Percentiles rank a stretch among this genome's conserved stretches.
Conservation (phyloP, 1,284 basidiomycete genomes). For the Sporisorium exsertum region DNA sequence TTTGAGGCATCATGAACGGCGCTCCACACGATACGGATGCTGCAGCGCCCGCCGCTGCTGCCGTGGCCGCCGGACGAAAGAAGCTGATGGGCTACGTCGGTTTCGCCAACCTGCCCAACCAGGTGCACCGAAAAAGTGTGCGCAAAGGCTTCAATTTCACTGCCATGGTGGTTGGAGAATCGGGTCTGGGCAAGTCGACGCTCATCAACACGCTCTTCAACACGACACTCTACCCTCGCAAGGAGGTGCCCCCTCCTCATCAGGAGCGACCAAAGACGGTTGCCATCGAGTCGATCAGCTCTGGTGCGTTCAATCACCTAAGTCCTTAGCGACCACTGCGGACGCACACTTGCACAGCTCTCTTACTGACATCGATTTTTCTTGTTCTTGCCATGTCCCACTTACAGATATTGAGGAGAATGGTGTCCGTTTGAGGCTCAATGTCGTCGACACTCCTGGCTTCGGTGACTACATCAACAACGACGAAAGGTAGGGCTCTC, state of each 20-base stretch:
- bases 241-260: slow-evolving; percentile 63
- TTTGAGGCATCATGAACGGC: slow-evolving; percentile 34
- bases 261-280: slow-evolving; percentile 66
- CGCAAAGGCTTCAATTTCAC: slow-evolving; percentile 68
- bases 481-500: slow-evolving; percentile 56
- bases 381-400: not conserved
- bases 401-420: slow-evolving; percentile 67
- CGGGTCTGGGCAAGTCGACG: slow-evolving; percentile 68
- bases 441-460: slow-evolving; percentile 68
- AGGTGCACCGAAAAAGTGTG: slow-evolving; percentile 66
- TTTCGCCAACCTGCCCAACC: slow-evolving; percentile 68
- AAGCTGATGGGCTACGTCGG: slow-evolving; percentile 68
- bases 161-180: slow-evolving; percentile 68
- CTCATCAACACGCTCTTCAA: slow-evolving; percentile 69
- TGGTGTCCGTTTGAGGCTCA: slow-evolving; percentile 67
- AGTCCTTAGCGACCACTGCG: not conserved
- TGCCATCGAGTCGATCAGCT: slow-evolving; percentile 68
- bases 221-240: slow-evolving; percentile 67
- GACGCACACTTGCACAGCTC: not conserved
- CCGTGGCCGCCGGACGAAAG: slow-evolving; percentile 36
- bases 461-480: slow-evolving; percentile 69
- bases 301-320: slow-evolving; percentile 37
- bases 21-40: slow-evolving; percentile 18
- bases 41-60: slow-evolving; percentile 16
- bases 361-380: not conserved